Base-by-base conservation (phyloP, 2,329 filamentous ascomycete species). In the Rhytidhysteron rufulum region DNA sequence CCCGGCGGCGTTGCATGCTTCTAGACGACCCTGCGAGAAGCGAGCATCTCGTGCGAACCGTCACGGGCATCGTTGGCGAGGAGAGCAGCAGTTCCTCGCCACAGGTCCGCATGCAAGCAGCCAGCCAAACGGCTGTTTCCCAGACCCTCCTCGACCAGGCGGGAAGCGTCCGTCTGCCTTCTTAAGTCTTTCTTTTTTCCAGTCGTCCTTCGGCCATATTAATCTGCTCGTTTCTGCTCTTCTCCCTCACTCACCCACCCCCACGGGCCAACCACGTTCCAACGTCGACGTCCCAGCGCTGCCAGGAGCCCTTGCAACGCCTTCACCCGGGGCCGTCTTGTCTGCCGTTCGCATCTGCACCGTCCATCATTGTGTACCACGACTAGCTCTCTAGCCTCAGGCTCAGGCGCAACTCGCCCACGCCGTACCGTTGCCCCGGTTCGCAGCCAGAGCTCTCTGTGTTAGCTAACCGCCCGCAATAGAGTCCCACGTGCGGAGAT, bases 201-300 rank as follows among this genome's bases (percentile, higher is more conserved):
- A 20, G 36, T 39, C 42, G 24, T 35, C 21, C 21, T 15, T 36
- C 31, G 31, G 20, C 32, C 34, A 41, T 48, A 29, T 49, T 50
- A 53, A 55, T 48, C 45, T 55, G 48, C 50, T 53, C 51, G 41
- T 51, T 52, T 39, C 38, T 48, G 45, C 49, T 42, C 44, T 27
- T 19, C 37, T 22, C 10, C 37, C 37, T 31, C 37, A 31, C n/a
- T 11, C 15, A 8, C 13, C 13, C 24, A 7, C 4, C 33, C n/a
- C 6, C 33, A 4, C 20, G 16, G 19, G 20, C 33, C 33, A 35
- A 35, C 33, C 33, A 35, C 16, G 9, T 20, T 35, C n/a, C 5
- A 15, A 3, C 24, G 13, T 13, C 24, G 8, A 27, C 24, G 24
- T 8, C 24, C 24, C 24, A 27, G 13, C 7, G 7, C 24, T 27